Base-by-base conservation (phyloP, 371 early-diverging fungal genomes). In the Syncephalastrum racemosum region DNA sequence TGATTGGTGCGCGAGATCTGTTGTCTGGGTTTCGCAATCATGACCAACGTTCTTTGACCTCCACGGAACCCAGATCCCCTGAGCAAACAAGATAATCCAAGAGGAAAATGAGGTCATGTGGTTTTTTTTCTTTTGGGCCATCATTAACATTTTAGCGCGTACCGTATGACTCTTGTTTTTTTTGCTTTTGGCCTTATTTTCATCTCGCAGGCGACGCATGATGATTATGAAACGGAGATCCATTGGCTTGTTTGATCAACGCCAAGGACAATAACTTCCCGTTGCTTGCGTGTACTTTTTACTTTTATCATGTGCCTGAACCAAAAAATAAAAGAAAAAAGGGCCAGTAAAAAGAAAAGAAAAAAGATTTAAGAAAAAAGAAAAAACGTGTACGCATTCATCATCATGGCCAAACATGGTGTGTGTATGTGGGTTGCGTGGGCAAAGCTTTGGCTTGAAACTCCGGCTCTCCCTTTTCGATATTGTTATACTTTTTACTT, bases 1-100 rank as follows among this genome's bases (percentile, higher is more conserved):
- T 57, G 50, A 57, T 57, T 57, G 58, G 58, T 49, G 18, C 58
- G 40, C 31, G 15, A 24, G 50, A 57, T 57, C 58, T 50, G 27
- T 27, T 27, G 27, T 27, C 27, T 27, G 27, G 27, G 27, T 27
- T 27, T 27, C 27, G 27, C 27, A 27, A 27, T 27, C 27, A 27
- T 27, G 27, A 27, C 27, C 27, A 27, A 27, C 27, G 27, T 27
- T 27, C 27, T 27, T 27, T 27, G 27, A 27, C 31, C 20, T 7
- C 27, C 27, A 27, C 27, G 27, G 27, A 27, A 27, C 27, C 27
- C 27, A 27, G 27, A 27, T 27, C 27, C 27, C 27, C 27, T 27
- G 27, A 27, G 27, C 27, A 27, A 27, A 27, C 27, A 27, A 27
- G 6, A 27, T 27, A 27, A 27, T 27, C 27, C 27, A 6, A 27